Conservation (phyloP, 2,329 filamentous ascomycete genomes). For the Phialophora verrucosa region DNA sequence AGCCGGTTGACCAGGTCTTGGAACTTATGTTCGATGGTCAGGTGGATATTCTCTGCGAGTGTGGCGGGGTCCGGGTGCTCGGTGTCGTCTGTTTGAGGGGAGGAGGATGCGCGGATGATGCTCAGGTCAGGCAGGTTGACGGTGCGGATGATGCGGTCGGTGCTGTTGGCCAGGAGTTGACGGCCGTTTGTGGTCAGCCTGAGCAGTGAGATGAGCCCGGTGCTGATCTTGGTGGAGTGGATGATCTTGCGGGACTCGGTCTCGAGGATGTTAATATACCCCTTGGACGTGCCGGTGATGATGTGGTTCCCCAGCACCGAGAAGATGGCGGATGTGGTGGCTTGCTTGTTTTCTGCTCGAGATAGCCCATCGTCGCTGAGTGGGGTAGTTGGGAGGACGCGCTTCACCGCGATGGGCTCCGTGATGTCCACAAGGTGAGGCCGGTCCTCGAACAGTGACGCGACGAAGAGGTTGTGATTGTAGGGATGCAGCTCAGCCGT, state of each 20-base stretch:
- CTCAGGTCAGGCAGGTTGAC: slow-evolving; percentile 81
- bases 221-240: slow-evolving; percentile 86
- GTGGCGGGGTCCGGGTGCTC: slow-evolving; percentile 71
- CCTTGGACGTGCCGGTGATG: slow-evolving; percentile 90
- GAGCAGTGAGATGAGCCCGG: slow-evolving; percentile 84
- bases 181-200: slow-evolving; percentile 83
- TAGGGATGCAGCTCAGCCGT: slow-evolving; percentile 93
- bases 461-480: slow-evolving; percentile 85
- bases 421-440: slow-evolving; percentile 85
- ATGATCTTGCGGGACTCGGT: slow-evolving; percentile 79
- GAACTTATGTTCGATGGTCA: slow-evolving; percentile 96
- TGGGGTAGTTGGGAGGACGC: slow-evolving; percentile 79
- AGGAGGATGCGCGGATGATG: slow-evolving; percentile 39
- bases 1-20: slow-evolving; percentile 95
- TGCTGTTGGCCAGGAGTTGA: slow-evolving; percentile 88
- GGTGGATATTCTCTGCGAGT: slow-evolving; percentile 67
- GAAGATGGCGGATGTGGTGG: slow-evolving; percentile 91
- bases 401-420: slow-evolving; percentile 71
- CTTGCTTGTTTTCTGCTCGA: slow-evolving; percentile 85
- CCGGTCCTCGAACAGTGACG: slow-evolving; percentile 90
- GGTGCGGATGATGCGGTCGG: slow-evolving; percentile 92
- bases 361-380: slow-evolving; percentile 66
- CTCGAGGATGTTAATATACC: slow-evolving; percentile 94
- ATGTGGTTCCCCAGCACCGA: slow-evolving; percentile 85
- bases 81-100: slow-evolving; percentile 50